Conservation (phyloP, 805 yeast genomes). For the Candida peoriensis region DNA sequence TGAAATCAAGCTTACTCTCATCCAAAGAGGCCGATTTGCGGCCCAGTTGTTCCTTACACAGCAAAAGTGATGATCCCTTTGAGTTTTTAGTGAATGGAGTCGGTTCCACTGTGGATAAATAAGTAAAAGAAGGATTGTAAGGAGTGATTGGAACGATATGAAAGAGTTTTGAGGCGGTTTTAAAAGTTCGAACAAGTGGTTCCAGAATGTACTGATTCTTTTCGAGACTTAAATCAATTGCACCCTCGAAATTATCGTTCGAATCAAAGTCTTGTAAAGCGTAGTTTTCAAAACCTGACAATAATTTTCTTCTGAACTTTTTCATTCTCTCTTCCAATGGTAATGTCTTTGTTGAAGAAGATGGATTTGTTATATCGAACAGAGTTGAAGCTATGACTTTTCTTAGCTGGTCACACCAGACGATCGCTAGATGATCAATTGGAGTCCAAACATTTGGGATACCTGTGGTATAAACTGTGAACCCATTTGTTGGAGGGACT, state of each 20-base stretch:
- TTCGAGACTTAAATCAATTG: no score
- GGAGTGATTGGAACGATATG: no score
- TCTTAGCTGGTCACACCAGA: constrained; percentile 92
- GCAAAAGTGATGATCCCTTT: no score
- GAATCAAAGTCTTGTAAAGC: constrained; percentile 22
- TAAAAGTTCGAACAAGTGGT: no score
- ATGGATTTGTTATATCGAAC: constrained; percentile 52
- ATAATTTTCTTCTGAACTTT: constrained; percentile 38
- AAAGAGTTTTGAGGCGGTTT: no score
- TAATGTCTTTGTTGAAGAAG: constrained; percentile 43
- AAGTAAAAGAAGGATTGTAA: no score
- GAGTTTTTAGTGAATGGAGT: no score
- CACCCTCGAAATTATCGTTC: no score
- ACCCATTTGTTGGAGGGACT: constrained; percentile 71
- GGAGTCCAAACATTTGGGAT: constrained; percentile 93
- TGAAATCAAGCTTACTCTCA: constrained; percentile 7
- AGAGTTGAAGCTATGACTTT: constrained; percentile 53
- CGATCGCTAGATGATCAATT: constrained; percentile 89
- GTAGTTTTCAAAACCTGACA: constrained; percentile 54
- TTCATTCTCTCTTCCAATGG: constrained; percentile 53
- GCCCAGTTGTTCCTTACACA: no score
- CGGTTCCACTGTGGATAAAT: no score
- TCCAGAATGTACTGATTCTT: no score
- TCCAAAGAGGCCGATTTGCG: no score
- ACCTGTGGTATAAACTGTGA: constrained; percentile 78